Base-by-base conservation (phyloP, 768 basidiomycete genomes). In the Trametes cingulata region DNA sequence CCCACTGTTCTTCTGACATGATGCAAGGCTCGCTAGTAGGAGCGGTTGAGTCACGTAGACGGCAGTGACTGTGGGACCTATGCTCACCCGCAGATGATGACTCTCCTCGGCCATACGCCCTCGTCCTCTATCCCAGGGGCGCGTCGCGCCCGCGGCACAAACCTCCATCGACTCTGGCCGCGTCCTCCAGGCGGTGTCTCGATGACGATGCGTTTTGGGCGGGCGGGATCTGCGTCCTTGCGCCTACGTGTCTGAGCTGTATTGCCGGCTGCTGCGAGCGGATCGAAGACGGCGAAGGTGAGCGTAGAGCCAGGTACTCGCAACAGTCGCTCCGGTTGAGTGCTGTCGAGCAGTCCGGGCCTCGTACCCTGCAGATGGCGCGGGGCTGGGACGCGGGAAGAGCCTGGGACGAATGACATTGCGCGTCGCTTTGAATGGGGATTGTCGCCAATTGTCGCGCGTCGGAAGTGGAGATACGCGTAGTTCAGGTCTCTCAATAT, bases 1-100 rank as follows among this genome's bases (percentile, higher is more conserved):
- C 91, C 91, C 91, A 93, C 70, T 91, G 90, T 36, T 92, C 88
- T 69, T 88, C 87, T 19, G 82, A 81, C 68, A 81, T 82, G 58
- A 80, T 70, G 52, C 82, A 72, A 0, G 71, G 69, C 72, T 82
- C 74, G 10, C 86, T 87, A 59, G 60, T 65, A 8, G 56, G 46
- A 49, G 41, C 40, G 47, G 59, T 37, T 15, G 22, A 15, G 3
- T 5, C n/a, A 42, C 14, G 5, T 36, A 6, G 48, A 20, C 42
- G 19, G 36, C 25, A 37, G 57, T 42, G 12, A 20, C 17, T 22
- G 17, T 39, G 33, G 40, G 9, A 15, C 6, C 9, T 33, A 2
- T 19, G 49, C 85, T 75, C 67, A 91, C 91, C 90, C 88, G 66
- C 85, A 88, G 50, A 91, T 74, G 40, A 85, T 75, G 7, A 93